Percentiles rank a stretch among this genome's conserved stretches.
These are phyloP conservation scores for Ceratonia siliqua DNA, from an alignment of 306 rosid genomes.

Conservation along the genomic window DNA sequence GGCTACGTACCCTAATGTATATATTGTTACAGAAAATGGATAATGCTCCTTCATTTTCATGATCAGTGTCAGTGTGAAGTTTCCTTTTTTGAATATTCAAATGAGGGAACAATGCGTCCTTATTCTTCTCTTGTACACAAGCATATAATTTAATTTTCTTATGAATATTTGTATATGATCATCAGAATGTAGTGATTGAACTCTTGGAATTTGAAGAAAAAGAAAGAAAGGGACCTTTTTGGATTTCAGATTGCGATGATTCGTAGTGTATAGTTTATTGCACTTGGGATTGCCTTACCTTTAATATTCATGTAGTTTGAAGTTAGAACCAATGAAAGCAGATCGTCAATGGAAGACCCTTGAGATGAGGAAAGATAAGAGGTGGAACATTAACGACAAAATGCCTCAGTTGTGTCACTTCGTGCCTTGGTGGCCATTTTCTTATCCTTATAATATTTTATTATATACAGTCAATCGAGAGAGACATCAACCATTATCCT, in stretches of 20 bases:
- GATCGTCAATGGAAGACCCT: slow-evolving; percentile 1
- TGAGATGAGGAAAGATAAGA: slow-evolving; percentile 1
- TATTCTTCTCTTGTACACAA: not conserved
- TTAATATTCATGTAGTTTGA: not conserved
- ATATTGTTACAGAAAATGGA: no score
- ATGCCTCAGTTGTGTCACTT: not conserved
- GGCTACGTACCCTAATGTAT: not conserved
- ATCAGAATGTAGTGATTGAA: no score
- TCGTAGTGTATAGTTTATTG: not conserved
- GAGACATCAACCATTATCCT: slow-evolving; percentile 20
- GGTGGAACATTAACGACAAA: slow-evolving; percentile 27
- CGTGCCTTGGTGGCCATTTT: slow-evolving; percentile 30
- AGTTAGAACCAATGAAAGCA: slow-evolving; percentile 34
- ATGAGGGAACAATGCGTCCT: not conserved
- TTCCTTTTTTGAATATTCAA: slow-evolving; percentile 9
- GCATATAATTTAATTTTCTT: not conserved
- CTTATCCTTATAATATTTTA: slow-evolving; percentile 25
- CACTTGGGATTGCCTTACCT: slow-evolving; percentile 4
- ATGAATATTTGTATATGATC: not conserved
- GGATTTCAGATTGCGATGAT: not conserved
- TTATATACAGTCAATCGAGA: not conserved
- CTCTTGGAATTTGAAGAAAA: not conserved
- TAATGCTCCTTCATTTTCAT: not conserved
- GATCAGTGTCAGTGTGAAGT: slow-evolving; percentile 7
- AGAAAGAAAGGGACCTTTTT: no score